Evolutionary conservation across 2,329 filamentous ascomycete genomes (phyloP), one percentile per base, ranked within the genome.

Genomic region (Talaromyces sp.): DNA sequence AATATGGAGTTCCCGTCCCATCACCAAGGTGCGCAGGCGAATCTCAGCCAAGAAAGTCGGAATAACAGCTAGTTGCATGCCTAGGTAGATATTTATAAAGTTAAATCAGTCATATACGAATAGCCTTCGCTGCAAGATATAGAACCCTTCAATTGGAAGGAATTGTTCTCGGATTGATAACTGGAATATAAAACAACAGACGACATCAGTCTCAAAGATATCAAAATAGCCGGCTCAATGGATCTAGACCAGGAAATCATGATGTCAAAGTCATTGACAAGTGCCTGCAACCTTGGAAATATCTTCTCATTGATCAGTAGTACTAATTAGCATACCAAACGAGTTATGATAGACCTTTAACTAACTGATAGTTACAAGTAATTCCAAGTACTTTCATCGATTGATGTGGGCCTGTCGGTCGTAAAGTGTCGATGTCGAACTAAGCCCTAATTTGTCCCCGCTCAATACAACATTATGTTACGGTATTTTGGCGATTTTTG

Each of bases 51-150:
- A 69, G 69, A 67, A 75, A 63, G 74, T 72, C 0, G 78, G 79
- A 0, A 79, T 74, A 1, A 78, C 69, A 0, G 79, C 74, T n/a
- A 80, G 69, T 65, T 80, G 77, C 73, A 79, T 80, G 19, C 78
- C 78, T 13, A 79, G 70, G 58, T 80, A 80, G 47, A 61, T 51
- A 40, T 61, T 45, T 61, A 51, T 7, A 22, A n/a, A n/a, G 19
- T 36, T 3, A 22, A 17, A 6, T 51, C 19, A 61, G 45, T 27
- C n/a, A 29, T 17, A 34, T 15, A 29, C 51, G 29, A n/a, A 17
- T 5, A 31, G 19, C 19, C 29, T n/a, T n/a, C n/a, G n/a, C n/a
- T n/a, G n/a, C n/a, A n/a, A n/a, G n/a, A n/a, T n/a, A n/a, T n/a
- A n/a, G n/a, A n/a, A n/a, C n/a, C n/a, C n/a, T n/a, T n/a, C n/a